phyloP scores from a whole-genome alignment of 495 filamentous ascomycete genomes.

The Parachaetomium inaequale region DNA sequence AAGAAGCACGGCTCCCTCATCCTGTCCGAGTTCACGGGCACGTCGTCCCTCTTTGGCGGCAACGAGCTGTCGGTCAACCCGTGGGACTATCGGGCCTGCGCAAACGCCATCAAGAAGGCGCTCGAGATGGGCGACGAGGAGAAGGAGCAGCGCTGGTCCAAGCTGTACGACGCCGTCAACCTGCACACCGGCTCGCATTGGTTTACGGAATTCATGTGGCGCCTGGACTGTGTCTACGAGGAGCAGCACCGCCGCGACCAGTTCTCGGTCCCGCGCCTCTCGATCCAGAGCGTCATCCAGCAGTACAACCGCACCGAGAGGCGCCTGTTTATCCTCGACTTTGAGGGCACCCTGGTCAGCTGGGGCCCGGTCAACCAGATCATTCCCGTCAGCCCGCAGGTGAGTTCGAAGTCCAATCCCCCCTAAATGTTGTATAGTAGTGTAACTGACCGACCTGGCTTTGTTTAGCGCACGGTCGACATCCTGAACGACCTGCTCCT shows the following conservation, averaged over 20 bases:
- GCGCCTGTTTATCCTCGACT: conserved; percentile 83
- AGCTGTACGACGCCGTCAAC: conserved; percentile 69
- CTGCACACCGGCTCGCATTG: conserved; percentile 79
- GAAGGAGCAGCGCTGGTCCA: conserved; percentile 68
- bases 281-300: conserved; percentile 57
- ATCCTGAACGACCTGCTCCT: conserved; percentile 72
- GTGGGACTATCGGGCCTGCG: conserved; percentile 85
- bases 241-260: conserved; percentile 80
- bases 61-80: conserved; percentile 82
- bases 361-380: conserved; percentile 76
- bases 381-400: conserved; percentile 75
- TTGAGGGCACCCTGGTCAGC: conserved; percentile 85
- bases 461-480: conserved; percentile 64
- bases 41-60: conserved; percentile 74
- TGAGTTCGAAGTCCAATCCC: conserved; percentile 26
- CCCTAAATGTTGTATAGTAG: not conserved
- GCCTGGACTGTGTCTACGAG: conserved; percentile 67
- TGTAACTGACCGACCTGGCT: not conserved
- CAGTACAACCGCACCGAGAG: conserved; percentile 60
- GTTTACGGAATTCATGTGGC: conserved; percentile 67
- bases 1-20: conserved; percentile 86
- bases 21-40: conserved; percentile 89
- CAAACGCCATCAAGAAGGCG: conserved; percentile 74
- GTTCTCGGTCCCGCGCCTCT: conserved; percentile 78
- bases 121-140: conserved; percentile 71